Percentiles rank a stretch among this genome's conserved stretches.
phyloP scores from a whole-genome alignment of 2,329 filamentous ascomycete genomes.

The Sphaerulina vaccinii region DNA sequence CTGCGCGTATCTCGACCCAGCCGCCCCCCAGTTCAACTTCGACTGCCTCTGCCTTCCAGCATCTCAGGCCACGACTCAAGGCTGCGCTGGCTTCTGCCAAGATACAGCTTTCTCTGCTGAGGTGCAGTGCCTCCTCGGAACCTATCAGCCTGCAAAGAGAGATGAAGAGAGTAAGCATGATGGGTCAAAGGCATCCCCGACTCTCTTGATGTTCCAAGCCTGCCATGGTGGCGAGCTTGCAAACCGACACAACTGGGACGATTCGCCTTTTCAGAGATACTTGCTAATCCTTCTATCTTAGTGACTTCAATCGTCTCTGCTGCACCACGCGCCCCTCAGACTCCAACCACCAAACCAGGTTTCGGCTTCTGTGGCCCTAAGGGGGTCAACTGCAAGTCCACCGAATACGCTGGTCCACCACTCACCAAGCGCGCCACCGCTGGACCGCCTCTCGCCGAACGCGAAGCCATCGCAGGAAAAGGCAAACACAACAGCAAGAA shows the following conservation, averaged over 20 bases:
- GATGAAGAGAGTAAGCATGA: neutral
- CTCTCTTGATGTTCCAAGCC: no score
- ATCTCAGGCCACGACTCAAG: neutral
- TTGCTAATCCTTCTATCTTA: neutral
- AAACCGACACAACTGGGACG: no score
- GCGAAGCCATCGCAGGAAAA: no score
- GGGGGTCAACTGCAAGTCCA: conserved; percentile 13
- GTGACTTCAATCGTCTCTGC: neutral
- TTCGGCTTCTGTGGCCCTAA: conserved; percentile 15
- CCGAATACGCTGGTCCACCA: neutral
- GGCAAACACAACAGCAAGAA: no score
- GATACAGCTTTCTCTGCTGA: neutral
- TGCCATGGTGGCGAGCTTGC: no score
- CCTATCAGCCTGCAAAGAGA: neutral
- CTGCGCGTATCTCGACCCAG: neutral
- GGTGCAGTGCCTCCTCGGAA: neutral
- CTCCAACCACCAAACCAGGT: neutral
- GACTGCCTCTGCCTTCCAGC: neutral
- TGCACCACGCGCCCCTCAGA: neutral
- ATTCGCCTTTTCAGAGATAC: no score
- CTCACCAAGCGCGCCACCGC: neutral
- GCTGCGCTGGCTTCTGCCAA: conserved; percentile 3
- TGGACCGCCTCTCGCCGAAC: no score
- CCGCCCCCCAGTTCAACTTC: neutral
- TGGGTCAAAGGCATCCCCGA: no score